Base-by-base conservation (phyloP, 2,329 filamentous ascomycete species). In the Claviceps cyperi region DNA sequence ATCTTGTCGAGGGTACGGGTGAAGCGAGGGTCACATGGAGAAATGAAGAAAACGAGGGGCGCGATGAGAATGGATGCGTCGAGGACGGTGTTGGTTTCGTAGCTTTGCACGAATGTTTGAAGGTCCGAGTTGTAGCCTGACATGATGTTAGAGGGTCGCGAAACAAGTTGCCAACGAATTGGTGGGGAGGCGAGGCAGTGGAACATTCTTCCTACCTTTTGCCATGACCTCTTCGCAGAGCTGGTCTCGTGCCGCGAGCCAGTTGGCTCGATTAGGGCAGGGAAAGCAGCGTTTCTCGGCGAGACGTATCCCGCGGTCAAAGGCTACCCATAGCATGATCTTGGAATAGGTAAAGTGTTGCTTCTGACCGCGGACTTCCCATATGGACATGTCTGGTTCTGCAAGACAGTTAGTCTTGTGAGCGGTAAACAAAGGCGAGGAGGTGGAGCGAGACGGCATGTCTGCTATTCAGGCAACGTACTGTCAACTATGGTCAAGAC, bases 281-380 rank as follows among this genome's bases (percentile, higher is more conserved):
- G 85, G 84, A 21, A 90, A 75, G 57, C 81, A 84, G 50, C 86
- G 72, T 65, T 88, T 90, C 17, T 89, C 84, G 4, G 83, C 73
- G 1, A 89, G 74, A 2, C 85, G 82, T 13, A 89, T 67, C 9
- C 81, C 84, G 5, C 84, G 80, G 61, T 90, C 85, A 54, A 90
- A 79, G 17, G 84, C 83, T 3, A 90, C 85, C 85, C 84, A 90
- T 21, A 90, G 73, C 81, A 89, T 86, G 55, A 90, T 75, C 61
- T 89, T 86, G n/a, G 81, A 86, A 65, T 89, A 90, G 14, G 82
- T 78, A 56, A 88, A 90, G 59, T 87, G 78, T 63, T 88, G 84
- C 60, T 84, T 84, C 58, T 80, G 69, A 55, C 84, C 84, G 41
- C 84, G 77, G 5, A 87, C 84, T 62, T 90, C 85, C 85, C 84